These are phyloP conservation scores for Aspergillus transmontanensis DNA, from an alignment of 2,329 filamentous ascomycete species.

Conservation along the genomic window DNA sequence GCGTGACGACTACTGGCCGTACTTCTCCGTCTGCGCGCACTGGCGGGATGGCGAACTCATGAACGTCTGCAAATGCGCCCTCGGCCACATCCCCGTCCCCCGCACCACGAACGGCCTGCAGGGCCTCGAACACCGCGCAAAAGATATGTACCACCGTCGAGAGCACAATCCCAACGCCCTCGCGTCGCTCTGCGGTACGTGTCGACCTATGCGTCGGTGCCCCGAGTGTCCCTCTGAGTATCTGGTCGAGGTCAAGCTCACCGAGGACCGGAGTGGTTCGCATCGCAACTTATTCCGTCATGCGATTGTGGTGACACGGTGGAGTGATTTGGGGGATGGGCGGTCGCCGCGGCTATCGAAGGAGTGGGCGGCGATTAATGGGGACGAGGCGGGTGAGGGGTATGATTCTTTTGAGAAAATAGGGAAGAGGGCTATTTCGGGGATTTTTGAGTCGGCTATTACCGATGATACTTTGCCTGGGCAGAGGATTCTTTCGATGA, in stretches of 20 bases:
- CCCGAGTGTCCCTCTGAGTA: constrained; percentile 66
- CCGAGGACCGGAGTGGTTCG: constrained; percentile 56
- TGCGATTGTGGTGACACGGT: constrained; percentile 62
- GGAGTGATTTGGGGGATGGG: constrained; percentile 63
- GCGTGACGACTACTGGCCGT: constrained; percentile 63
- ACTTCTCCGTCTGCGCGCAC: constrained; percentile 64
- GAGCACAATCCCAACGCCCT: constrained; percentile 47
- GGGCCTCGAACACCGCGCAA: constrained; percentile 46
- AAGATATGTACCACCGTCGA: constrained; percentile 32
- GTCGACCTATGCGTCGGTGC: constrained; percentile 62
- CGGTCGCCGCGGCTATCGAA: constrained; percentile 48
- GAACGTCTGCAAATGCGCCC: constrained; percentile 62
- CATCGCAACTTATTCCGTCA: constrained; percentile 56
- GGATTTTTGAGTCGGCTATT: constrained; percentile 61
- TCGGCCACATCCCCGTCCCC: constrained; percentile 57
- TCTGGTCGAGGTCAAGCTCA: constrained; percentile 61
- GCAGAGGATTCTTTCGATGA: constrained; percentile 60
- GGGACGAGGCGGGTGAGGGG: constrained; percentile 32
- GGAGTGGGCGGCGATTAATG: constrained; percentile 61
- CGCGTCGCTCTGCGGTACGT: constrained; percentile 54
- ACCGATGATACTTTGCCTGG: constrained; percentile 58
- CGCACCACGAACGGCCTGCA: constrained; percentile 42
- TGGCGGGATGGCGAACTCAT: constrained; percentile 65
- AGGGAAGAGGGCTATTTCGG: constrained; percentile 59
- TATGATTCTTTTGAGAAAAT: constrained; percentile 59